Base-by-base conservation (phyloP, 805 yeast genomes). In the Pichia gijzeniarum region DNA sequence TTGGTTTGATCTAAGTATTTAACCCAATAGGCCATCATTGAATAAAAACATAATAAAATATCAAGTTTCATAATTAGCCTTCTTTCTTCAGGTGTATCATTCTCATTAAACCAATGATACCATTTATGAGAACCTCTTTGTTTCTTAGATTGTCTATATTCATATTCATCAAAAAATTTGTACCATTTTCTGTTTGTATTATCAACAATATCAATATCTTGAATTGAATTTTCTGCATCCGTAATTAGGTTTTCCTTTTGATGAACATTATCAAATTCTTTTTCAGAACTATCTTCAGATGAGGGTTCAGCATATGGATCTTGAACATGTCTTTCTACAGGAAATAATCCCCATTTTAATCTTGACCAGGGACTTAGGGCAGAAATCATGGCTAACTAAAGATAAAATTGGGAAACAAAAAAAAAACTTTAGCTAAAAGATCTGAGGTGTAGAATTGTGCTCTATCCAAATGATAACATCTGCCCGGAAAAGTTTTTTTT, bases 11-110 rank as follows among this genome's bases (percentile, higher is more conserved):
- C 88, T 40, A 83, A 64, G 44, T 77, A 76, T 58, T 81, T 81
- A 44, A 82, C 77, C 84, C 85, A 83, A 60, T 81, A 81, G 1
- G 78, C 79, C 48, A 79, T 61, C 59, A 79, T 73, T 0, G 82
- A 70, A 51, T 77, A 77, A 38, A 71, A 65, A 16, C 79, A 69
- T 40, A 83, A 62, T 28, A 78, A 57, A 14, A 77, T 49, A 54
- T 81, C 88, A 28, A 81, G 58, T 56, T 81, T 81, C 50, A 68
- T 59, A 16, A 79, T 57, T 33, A 79, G 58, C 22, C 60, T 64
- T 40, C 71, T 68, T 42, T 72, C 77, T 1, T 71, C 77, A 55
- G 73, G 68, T 2, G 83, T 64, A 37, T 73, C 76, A n/a, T 51
- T 53, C 44, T 64, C 68, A 27, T 71, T 71, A 50, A 72, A 78